Base-by-base conservation (phyloP, 2,329 filamentous ascomycete genomes). In the Hypomyces rosellus region DNA sequence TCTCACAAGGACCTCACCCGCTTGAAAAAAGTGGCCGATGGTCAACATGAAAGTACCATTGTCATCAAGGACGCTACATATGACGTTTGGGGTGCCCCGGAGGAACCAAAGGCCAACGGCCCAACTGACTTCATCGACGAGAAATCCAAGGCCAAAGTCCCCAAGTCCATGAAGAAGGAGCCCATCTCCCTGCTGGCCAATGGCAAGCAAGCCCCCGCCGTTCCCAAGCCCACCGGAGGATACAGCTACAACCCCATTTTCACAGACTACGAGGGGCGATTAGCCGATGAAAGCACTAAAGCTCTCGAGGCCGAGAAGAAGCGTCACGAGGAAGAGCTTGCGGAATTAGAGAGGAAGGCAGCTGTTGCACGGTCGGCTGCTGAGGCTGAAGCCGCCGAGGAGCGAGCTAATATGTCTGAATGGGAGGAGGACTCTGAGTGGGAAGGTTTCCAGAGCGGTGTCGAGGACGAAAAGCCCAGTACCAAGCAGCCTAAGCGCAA, bases 191-290 rank as follows among this genome's bases (percentile, higher is more conserved):
- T 97, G 30, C 80, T 88, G n/a, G 87, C 86, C 40, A 89, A 78
- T 62, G 91, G 90, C 36, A 95, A 92, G 66, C 69, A 78, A 0
- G 75, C 95, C 8, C 87, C 89, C 1, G 84, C 90, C 3, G 86
- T 99, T 1, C 76, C 79, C 54, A 87, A 84, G 62, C 93, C 93
- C 1, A 78, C 83, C 6, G 89, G 85, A 14, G 90, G 89, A 52
- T 89, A 85, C 67, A 95, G 89, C 60, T 99, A 99, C 73, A 99
- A 99, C 66, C 93, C 93, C 0, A 74, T 81, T 5, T 95, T 95
- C 59, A 79, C 82, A 55, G 90, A 96, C 55, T 99, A 95, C 77
- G 85, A 91, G 60, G 77, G 81, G 8, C 80, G 92, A 14, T 73
- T 96, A 41, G 77, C 80, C 16, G 75, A 81, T 39, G 89, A 95